Percentiles rank a stretch among this genome's conserved stretches.
Conservation (phyloP, 176 grass and related monocot species). For the Aechmea fasciata region DNA sequence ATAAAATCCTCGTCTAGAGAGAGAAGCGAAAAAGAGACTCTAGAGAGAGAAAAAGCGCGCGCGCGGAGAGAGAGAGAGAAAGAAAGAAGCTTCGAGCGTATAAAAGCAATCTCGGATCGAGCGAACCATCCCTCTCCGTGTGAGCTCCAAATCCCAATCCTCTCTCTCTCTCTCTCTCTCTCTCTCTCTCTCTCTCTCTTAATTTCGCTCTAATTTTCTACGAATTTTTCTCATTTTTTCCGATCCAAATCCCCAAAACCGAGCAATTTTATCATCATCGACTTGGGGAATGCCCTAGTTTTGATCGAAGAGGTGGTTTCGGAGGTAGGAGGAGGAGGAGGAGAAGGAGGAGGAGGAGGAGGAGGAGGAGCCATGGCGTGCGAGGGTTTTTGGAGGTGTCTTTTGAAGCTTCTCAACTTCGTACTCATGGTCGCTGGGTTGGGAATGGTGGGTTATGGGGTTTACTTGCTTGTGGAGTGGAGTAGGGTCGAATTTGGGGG, state of each 20-base stretch:
- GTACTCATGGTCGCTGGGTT: conserved; percentile 51
- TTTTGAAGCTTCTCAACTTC: conserved; percentile 74
- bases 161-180: neutral
- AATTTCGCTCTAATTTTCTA: neutral
- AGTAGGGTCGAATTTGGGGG: conserved; percentile 30
- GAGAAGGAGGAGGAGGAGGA: neutral
- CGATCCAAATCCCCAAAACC: neutral
- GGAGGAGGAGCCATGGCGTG: conserved; percentile 45
- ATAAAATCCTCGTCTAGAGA: no score
- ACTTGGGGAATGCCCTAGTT: neutral
- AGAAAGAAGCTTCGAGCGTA: neutral
- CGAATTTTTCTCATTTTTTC: neutral
- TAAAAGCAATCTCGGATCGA: no score
- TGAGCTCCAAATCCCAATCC: neutral
- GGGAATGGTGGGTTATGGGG: conserved; percentile 63
- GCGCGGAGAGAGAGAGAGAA: neutral
- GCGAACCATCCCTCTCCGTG: neutral
- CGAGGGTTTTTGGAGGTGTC: conserved; percentile 51
- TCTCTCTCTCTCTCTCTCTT: neutral
- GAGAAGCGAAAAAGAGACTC: no score
- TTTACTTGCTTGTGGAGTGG: conserved; percentile 60
- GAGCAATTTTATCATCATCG: neutral
- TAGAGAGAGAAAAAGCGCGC: neutral
- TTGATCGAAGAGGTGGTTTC: neutral
- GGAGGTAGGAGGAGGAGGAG: neutral